Evolutionary conservation across 306 rosid species (phyloP).

Genomic region (Herpetospermum pedunculosum): DNA sequence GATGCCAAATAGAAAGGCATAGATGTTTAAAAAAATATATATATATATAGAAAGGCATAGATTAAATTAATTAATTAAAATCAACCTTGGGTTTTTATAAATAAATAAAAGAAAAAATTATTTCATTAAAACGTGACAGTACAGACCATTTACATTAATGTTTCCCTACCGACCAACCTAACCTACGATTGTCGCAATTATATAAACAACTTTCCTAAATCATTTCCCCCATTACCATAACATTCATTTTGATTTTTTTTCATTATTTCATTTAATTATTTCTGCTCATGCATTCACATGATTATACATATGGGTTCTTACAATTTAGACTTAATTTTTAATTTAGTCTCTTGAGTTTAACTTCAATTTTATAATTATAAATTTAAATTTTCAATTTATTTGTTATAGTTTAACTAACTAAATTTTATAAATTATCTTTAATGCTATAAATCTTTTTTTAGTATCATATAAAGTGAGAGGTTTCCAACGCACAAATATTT

Average conservation of each 20-base stretch:
- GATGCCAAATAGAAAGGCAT: not conserved
- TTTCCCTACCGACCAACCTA: conserved; percentile 13
- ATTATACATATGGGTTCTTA: too few species aligned
- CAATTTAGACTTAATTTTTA: too few species aligned
- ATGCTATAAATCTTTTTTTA: too few species aligned
- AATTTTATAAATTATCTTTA: too few species aligned
- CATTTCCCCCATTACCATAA: not conserved
- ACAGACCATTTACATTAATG: not conserved
- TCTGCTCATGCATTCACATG: not conserved
- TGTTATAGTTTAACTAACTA: too few species aligned
- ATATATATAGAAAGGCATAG: too few species aligned
- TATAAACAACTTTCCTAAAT: not conserved
- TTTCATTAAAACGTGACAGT: not conserved
- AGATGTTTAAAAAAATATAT: too few species aligned
- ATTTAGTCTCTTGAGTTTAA: too few species aligned
- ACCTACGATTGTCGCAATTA: conserved; percentile 1
- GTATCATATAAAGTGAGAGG: too few species aligned
- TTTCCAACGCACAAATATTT: too few species aligned
- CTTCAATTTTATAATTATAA: too few species aligned
- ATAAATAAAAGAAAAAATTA: not conserved
- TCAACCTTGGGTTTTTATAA: not conserved
- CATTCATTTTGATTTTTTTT: not conserved
- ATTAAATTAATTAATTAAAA: not conserved
- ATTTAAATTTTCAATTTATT: too few species aligned
- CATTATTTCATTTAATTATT: not conserved